Base-by-base conservation (phyloP, 1,284 basidiomycete species). In the Fomitopsis betulina region DNA sequence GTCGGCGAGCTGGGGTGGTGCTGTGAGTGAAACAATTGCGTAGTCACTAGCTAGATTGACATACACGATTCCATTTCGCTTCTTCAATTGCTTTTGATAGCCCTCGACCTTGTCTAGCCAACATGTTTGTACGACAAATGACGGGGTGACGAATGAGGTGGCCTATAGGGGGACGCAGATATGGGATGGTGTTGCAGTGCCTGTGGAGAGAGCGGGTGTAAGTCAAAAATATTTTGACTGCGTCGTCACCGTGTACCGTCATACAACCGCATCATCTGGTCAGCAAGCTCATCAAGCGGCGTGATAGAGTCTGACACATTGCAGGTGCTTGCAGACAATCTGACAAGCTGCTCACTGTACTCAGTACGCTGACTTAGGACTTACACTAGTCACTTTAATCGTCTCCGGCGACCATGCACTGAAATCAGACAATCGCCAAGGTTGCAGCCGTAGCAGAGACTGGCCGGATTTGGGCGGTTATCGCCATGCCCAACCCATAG, bases 1-100 rank as follows among this genome's bases (percentile, higher is more conserved):
- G 3, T 64, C 62, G 13, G 66, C 63, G 9, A 70, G 53, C 70
- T 72, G 50, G 19, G 10, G 7, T 19, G 30, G 15, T 27, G 32
- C n/a, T n/a, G 19, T 33, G 35, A 38, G 19, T 25, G 13, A 4
- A 8, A 5, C 13, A 15, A 15, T 17, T 3, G 21, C 15, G 15
- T 21, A 32, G 2, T 13, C 13, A 47, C 5, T 12, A 5, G 9
- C 17, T 3, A 3, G 7, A 27, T n/a, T 42, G 35, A 54, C 63
- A 5, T 52, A 65, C 63, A 9, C 57, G 32, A 53, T 63, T 63
- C 60, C 60, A 65, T 43, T 47, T 61, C 27, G 49, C 38, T n/a
- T 62, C 63, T 23, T 64, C 55, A 19, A 38, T 42, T 10, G 57
- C 61, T 12, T 47, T 33, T 3, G 55, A 54, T 37, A 57, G 43